phyloP scores from a whole-genome alignment of 176 grass and related monocot genomes.

The Rhipidocladum racemiflorum region DNA sequence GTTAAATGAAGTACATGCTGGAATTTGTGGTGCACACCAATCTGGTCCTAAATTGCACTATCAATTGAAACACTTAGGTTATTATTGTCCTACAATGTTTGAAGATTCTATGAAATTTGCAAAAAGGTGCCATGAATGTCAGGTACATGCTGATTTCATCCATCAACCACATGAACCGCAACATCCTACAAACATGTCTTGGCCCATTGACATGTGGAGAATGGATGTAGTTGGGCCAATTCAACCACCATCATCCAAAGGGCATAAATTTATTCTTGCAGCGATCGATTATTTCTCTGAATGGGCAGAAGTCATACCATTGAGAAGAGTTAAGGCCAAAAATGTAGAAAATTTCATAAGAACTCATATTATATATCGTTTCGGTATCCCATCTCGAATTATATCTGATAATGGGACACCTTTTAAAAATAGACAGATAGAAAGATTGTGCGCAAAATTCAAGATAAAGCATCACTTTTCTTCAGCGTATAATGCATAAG shows the following conservation, averaged over 20 bases:
- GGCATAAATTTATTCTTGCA: too few relatives aligned
- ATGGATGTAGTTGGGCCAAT: too few relatives aligned
- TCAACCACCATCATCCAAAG: too few relatives aligned
- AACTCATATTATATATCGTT: not conserved
- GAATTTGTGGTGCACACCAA: too few relatives aligned
- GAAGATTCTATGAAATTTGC: not conserved
- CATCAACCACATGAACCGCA: too few relatives aligned
- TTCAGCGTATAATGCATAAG: too few relatives aligned
- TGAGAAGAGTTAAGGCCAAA: not conserved
- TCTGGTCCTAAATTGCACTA: not conserved
- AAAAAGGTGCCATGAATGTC: too few relatives aligned
- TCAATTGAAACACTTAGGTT: not conserved
- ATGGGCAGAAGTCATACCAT: too few relatives aligned
- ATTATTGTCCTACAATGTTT: not conserved
- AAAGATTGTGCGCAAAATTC: too few relatives aligned
- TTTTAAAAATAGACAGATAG: not conserved
- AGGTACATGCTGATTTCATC: too few relatives aligned
- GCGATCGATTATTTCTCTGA: too few relatives aligned
- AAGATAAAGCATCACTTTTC: not conserved
- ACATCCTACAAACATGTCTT: not conserved
- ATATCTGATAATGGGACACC: not conserved
- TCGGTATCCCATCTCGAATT: not conserved
- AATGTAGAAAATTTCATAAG: not conserved
- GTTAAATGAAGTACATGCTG: too few relatives aligned
- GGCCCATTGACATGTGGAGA: not conserved